These are phyloP conservation scores for Solanum microdontum DNA, from an alignment of 257 asterid species.

Conservation along the genomic window DNA sequence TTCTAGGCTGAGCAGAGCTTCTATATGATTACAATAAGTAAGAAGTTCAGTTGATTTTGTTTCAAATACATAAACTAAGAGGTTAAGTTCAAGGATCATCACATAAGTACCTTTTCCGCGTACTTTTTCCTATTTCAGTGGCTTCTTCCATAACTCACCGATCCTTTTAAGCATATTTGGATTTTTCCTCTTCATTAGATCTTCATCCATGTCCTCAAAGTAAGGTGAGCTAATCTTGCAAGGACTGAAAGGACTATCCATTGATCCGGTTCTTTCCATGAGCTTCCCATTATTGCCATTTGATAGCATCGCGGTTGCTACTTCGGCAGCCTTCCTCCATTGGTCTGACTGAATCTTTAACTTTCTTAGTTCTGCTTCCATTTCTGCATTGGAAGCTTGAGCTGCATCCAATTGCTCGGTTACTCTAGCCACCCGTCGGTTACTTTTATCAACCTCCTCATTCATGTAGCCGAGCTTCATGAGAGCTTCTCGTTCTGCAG, in stretches of 20 bases:
- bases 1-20: background rate
- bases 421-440: constrained; percentile 29
- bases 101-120: background rate
- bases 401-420: constrained; percentile 65
- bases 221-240: constrained; percentile 51
- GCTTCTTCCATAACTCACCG: constrained; percentile 86
- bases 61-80: background rate
- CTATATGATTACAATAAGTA: background rate
- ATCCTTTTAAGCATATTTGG: constrained; percentile 67
- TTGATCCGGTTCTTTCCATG: constrained; percentile 66
- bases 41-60: background rate
- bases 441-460: constrained; percentile 61
- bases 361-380: constrained; percentile 72
- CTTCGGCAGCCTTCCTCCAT: constrained; percentile 99
- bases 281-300: constrained; percentile 58
- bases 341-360: constrained; percentile 86
- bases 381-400: constrained; percentile 54
- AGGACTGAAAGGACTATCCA: constrained; percentile 50
- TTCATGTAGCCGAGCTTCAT: constrained; percentile 40
- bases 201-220: constrained; percentile 62
- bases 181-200: constrained; percentile 61
- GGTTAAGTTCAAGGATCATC: background rate
- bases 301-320: constrained; percentile 78
- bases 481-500: constrained; percentile 54
- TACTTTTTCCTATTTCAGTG: constrained; percentile 33